Percentiles rank a stretch among this genome's conserved stretches.
Evolutionary conservation across 2,329 filamentous ascomycete genomes (phyloP).

Genomic region (Venturia pyrina): DNA sequence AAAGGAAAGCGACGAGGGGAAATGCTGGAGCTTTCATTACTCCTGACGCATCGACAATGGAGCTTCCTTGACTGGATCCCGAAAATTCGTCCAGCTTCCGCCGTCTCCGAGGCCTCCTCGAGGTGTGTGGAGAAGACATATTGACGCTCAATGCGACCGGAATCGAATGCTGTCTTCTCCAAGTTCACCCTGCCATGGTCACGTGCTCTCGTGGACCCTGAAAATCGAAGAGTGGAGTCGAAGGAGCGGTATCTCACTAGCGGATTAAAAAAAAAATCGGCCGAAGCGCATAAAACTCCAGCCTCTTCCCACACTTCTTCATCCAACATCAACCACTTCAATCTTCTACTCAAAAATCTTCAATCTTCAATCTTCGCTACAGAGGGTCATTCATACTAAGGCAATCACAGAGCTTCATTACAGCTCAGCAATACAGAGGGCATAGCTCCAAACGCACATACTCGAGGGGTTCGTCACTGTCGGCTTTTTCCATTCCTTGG

Average conservation of each 20-base stretch:
- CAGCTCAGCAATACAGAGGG: constrained; percentile 9
- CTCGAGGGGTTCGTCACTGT: constrained; percentile 15
- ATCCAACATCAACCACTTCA: background rate
- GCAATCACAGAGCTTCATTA: constrained; percentile 1
- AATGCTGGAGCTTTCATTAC: constrained; percentile 55
- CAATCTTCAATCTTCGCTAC: background rate
- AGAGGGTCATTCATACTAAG: background rate
- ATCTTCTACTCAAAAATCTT: background rate
- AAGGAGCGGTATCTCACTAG: background rate
- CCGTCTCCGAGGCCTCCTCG: constrained; percentile 11
- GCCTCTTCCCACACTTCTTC: background rate
- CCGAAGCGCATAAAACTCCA: background rate
- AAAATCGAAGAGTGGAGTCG: background rate
- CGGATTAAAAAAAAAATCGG: background rate
- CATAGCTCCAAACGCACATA: background rate
- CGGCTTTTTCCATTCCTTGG: constrained; percentile 15
- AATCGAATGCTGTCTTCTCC: background rate
- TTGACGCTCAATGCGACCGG: background rate
- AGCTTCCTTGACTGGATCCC: background rate
- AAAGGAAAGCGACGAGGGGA: constrained; percentile 86
- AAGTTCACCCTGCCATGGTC: background rate
- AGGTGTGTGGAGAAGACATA: background rate
- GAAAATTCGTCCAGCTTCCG: constrained; percentile 1
- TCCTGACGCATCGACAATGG: background rate
- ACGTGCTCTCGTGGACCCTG: background rate